Base-by-base conservation (phyloP, 2,329 filamentous ascomycete genomes). In the Penicillium sp. region DNA sequence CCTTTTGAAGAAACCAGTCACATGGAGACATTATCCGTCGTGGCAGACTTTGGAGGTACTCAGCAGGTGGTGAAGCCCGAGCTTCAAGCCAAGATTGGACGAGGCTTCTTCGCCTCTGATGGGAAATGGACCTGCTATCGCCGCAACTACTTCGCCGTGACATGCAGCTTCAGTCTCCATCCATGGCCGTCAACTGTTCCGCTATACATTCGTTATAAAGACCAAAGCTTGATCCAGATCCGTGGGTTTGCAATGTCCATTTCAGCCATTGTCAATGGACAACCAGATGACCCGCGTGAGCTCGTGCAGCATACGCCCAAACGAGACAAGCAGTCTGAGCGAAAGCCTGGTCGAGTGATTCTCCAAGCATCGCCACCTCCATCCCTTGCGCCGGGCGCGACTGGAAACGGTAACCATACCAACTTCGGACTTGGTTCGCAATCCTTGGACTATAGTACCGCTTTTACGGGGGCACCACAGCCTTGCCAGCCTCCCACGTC, bases 251-350 rank as follows among this genome's bases (percentile, higher is more conserved):
- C 84, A 30, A 88, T 95, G 75, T 82, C 77, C 36, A 86, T 95
- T 44, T 85, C 86, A 3, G 89, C 88, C 1, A 80, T 86, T 5
- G 84, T 92, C 2, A 83, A 89, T 37, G 83, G 82, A 32, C 79
- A 81, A 34, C 77, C 79, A 34, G 80, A 79, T 18, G 89, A 94
- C 62, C 73, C 70, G 34, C 87, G 93, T 43, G 85, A 92, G 48
- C 72, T 95, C 10, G 84, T 95, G 3, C 87, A 94, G 61, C 87
- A 95, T 60, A 94, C 88, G 0, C 86, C 88, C 0, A 95, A 95
- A 64, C 76, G 88, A 48, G 88, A 95, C 70, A 90, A 90, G 58
- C 86, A 87, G 0, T 87, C 86, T 1, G 83, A 84, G 32, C 77
- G 79, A 54, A 82, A 81, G 45, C 87, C 88, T 3, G 77, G 80